phyloP scores from a whole-genome alignment of 2,329 filamentous ascomycete species.

The Xylariaceae sp. region DNA sequence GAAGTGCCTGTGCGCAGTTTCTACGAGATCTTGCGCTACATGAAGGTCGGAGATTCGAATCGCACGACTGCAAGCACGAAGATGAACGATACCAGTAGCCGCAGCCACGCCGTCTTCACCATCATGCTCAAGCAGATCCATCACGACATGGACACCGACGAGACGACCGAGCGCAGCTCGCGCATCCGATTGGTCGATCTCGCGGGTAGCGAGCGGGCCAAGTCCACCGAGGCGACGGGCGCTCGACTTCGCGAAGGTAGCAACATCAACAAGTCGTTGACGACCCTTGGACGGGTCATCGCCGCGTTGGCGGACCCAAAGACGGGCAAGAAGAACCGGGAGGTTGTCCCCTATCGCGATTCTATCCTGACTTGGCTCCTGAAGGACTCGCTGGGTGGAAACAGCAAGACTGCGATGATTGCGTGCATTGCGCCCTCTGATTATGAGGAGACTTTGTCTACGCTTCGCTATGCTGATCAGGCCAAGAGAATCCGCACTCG shows the following conservation, averaged over 20 bases:
- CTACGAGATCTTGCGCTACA: conserved; percentile 79
- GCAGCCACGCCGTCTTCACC: conserved; percentile 95
- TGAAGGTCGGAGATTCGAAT: conserved; percentile 83
- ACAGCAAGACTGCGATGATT: conserved; percentile 99
- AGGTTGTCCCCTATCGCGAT: conserved; percentile 85
- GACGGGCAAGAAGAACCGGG: conserved; percentile 43
- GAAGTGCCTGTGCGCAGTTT: conserved; percentile 88
- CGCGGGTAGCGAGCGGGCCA: conserved; percentile 90
- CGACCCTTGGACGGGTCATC: conserved; percentile 91
- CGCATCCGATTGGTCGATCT: conserved; percentile 93
- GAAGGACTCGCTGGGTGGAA: conserved; percentile 92
- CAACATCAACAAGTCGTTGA: conserved; percentile 98
- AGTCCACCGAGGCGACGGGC: conserved; percentile 91
- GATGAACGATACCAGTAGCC: conserved; percentile 98
- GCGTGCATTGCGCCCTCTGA: conserved; percentile 93
- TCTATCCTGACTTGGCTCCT: conserved; percentile 79
- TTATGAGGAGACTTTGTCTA: conserved; percentile 95
- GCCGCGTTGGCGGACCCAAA: conserved; percentile 77
- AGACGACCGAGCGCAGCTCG: conserved; percentile 90
- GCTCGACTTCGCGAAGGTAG: conserved; percentile 86
- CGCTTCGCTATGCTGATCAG: conserved; percentile 93
- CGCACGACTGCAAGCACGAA: conserved; percentile 91
- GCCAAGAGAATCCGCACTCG: conserved; percentile 95
- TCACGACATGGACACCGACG: conserved; percentile 94
- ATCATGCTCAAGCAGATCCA: conserved; percentile 98